Evolutionary conservation across 1,284 basidiomycete genomes (phyloP).

Genomic region (Rugosomyces carneus): DNA sequence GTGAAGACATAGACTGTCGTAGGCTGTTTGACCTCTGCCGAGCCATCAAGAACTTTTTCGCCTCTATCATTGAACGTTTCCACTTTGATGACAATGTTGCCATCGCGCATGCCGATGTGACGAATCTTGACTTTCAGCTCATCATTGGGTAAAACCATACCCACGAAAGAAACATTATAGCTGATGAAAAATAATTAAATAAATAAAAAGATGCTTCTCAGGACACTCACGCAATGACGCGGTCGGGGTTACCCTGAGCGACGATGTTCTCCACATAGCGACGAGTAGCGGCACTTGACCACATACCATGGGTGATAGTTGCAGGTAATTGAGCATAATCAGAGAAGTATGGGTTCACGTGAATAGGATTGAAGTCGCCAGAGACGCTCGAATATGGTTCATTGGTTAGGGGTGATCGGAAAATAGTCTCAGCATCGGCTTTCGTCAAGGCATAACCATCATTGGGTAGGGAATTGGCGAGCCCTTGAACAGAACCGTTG

Average conservation of each 20-base stretch:
- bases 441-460: conserved; percentile 81
- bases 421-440: conserved; percentile 49
- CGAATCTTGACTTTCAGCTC: conserved; percentile 84
- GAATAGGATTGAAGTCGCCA: conserved; percentile 97
- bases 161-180: conserved; percentile 90
- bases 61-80: conserved; percentile 82
- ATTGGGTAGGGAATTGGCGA: conserved; percentile 73
- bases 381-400: conserved; percentile 95
- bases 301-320: conserved; percentile 97
- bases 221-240: conserved; percentile 73
- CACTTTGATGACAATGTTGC: conserved; percentile 89
- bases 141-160: conserved; percentile 96
- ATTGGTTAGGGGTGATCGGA: conserved; percentile 82
- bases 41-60: conserved; percentile 89
- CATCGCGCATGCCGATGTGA: conserved; percentile 87
- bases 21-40: conserved; percentile 90
- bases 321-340: conserved; percentile 90
- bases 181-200: conserved; percentile 32
- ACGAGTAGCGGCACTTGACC: conserved; percentile 93
- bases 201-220: conserved; percentile 2
- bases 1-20: conserved; percentile 97
- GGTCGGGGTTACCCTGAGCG: conserved; percentile 87
- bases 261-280: conserved; percentile 92
- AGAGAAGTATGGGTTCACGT: conserved; percentile 97
- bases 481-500: conserved; percentile 76